Evolutionary conservation across 2,329 filamentous ascomycete genomes (phyloP).

Genomic region (Alternaria sp.): DNA sequence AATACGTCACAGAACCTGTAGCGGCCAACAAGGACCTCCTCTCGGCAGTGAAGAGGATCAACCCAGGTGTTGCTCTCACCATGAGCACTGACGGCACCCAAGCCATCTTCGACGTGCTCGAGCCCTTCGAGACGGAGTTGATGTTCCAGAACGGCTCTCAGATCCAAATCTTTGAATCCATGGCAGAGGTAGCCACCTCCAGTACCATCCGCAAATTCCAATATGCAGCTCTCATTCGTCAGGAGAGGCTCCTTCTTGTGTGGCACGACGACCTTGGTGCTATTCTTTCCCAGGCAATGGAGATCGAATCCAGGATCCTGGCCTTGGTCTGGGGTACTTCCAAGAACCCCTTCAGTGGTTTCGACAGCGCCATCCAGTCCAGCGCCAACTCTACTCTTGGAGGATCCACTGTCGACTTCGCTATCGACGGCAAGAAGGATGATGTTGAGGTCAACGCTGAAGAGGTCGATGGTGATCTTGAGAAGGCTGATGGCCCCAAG

Average conservation of each 20-base stretch:
- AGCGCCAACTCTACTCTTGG: constrained; percentile 39
- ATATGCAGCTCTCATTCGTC: constrained; percentile 79
- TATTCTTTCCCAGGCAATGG: constrained; percentile 72
- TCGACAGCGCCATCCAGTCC: constrained; percentile 45
- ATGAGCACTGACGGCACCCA: constrained; percentile 60
- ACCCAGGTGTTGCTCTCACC: constrained; percentile 59
- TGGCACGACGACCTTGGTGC: constrained; percentile 83
- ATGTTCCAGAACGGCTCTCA: constrained; percentile 53
- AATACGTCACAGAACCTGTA: constrained; percentile 68
- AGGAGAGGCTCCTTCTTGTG: constrained; percentile 74
- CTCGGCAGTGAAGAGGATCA: constrained; percentile 56
- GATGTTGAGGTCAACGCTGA: constrained; percentile 24
- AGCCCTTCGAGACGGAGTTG: constrained; percentile 55
- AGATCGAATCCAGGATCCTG: constrained; percentile 79
- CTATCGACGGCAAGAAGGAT: constrained; percentile 16
- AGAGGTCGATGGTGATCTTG: constrained; percentile 36
- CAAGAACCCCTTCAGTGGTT: constrained; percentile 55
- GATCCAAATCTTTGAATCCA: constrained; percentile 59
- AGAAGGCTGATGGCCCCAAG: constrained; percentile 39
- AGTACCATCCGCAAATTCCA: constrained; percentile 76
- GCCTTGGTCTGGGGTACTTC: constrained; percentile 68
- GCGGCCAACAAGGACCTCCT: constrained; percentile 52
- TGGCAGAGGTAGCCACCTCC: constrained; percentile 54
- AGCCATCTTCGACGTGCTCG: constrained; percentile 55
- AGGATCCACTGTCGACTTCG: constrained; percentile 29